These are phyloP conservation scores for Arachnopeziza araneosa DNA, from an alignment of 2,329 filamentous ascomycete species.

Conservation along the genomic window DNA sequence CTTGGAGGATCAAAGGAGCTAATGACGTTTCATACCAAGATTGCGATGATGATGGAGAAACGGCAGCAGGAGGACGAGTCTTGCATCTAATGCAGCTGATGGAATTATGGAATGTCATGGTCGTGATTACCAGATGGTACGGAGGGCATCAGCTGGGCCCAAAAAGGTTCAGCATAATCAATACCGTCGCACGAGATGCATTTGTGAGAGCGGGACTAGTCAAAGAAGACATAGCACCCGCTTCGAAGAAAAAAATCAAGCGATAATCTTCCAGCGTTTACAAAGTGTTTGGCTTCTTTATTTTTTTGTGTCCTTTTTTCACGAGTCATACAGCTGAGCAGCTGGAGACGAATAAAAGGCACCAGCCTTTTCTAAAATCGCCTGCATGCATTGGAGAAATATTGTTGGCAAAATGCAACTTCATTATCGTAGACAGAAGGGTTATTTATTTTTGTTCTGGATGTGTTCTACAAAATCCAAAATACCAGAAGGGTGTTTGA, in stretches of 20 bases:
- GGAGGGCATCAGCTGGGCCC: constrained; percentile 86
- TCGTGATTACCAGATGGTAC: constrained; percentile 94
- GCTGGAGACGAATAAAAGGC: no score
- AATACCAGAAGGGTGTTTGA: no score
- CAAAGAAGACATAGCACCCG: constrained; percentile 38
- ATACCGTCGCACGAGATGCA: constrained; percentile 76
- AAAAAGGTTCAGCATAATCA: constrained; percentile 85
- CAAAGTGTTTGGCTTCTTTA: not conserved
- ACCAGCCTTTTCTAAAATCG: no score
- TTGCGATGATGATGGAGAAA: constrained; percentile 94
- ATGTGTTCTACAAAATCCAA: no score
- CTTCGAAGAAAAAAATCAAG: constrained; percentile 36
- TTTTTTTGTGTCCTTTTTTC: no score
- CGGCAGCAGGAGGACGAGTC: constrained; percentile 79
- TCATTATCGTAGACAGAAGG: no score
- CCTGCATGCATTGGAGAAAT: no score
- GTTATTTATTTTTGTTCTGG: no score
- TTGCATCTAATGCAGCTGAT: constrained; percentile 91
- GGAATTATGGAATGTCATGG: constrained; percentile 87
- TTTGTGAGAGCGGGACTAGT: constrained; percentile 70
- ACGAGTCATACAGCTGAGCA: no score
- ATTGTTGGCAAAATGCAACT: no score
- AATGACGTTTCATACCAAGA: constrained; percentile 65
- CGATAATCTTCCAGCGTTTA: constrained; percentile 5
- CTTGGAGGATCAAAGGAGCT: constrained; percentile 72